Evolutionary conservation across 331 rosid genomes (phyloP).

Genomic region (Rosa hybrid): DNA sequence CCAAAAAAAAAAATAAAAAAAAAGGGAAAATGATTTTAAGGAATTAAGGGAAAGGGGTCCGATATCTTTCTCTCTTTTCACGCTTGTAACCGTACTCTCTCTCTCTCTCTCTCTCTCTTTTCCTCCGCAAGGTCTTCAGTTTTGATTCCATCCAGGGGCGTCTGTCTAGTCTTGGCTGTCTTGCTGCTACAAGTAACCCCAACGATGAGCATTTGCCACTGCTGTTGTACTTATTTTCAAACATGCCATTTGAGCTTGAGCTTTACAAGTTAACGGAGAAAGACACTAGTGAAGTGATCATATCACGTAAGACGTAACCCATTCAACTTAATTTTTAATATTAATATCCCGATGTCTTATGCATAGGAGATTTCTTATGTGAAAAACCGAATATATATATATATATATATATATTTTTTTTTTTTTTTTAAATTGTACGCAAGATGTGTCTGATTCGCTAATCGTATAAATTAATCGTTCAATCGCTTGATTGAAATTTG

Average conservation of each 20-base stretch:
- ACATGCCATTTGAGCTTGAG: background rate
- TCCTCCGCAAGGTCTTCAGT: constrained; percentile 10
- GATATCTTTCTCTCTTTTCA: constrained; percentile 40
- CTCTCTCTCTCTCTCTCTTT: background rate
- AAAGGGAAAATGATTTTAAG: background rate
- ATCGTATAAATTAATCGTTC: no score
- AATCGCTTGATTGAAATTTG: no score
- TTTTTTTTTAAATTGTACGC: no score
- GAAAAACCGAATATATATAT: no score
- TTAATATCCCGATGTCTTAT: no score
- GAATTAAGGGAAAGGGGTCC: constrained; percentile 18
- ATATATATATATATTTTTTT: no score
- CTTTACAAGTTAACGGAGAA: background rate
- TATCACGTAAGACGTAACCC: no score
- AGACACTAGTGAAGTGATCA: background rate
- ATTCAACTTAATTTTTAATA: no score
- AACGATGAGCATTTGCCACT: constrained; percentile 3
- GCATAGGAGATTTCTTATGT: no score
- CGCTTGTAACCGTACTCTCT: constrained; percentile 33
- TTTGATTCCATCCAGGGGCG: constrained; percentile 33
- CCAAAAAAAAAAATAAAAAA: background rate
- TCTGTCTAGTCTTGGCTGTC: constrained; percentile 21
- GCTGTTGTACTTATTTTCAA: background rate
- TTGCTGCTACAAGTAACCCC: background rate
- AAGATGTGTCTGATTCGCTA: no score